Percentiles rank a stretch among this genome's conserved stretches.
These are phyloP conservation scores for Xanthoconium stramineum DNA, from an alignment of 768 basidiomycete genomes.

Conservation along the genomic window DNA sequence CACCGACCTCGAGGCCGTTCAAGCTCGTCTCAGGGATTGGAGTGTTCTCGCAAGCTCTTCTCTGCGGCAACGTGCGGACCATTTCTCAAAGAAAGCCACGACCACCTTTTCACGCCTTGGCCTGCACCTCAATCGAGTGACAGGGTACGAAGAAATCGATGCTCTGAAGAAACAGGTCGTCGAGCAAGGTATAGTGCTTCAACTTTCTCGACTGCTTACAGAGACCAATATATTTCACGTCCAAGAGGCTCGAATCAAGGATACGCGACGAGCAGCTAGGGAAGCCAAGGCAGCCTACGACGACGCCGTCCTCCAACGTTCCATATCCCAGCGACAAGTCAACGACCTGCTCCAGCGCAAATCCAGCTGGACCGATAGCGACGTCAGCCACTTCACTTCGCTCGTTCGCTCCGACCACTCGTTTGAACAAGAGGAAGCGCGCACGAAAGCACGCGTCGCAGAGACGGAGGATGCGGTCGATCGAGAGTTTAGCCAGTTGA, in stretches of 20 bases:
- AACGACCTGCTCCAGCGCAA: conserved; percentile 95
- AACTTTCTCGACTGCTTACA: not conserved
- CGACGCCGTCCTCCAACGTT: conserved; percentile 72
- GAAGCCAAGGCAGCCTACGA: conserved; percentile 76
- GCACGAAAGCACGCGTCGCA: conserved; percentile 63
- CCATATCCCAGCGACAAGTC: conserved; percentile 89
- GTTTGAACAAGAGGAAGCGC: conserved; percentile 74
- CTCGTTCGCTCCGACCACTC: conserved; percentile 90
- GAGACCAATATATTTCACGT: conserved; percentile 11
- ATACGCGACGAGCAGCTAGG: conserved; percentile 62
- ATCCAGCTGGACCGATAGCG: conserved; percentile 85
- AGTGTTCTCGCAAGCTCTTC: conserved; percentile 32
- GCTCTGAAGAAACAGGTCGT: conserved; percentile 73
- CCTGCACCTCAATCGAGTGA: conserved; percentile 75
- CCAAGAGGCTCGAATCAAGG: conserved; percentile 71
- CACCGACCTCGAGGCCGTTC: conserved; percentile 33
- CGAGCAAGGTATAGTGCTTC: conserved; percentile 63
- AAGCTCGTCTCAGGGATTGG: conserved; percentile 44
- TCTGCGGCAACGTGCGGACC: conserved; percentile 51
- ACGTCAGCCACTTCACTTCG: conserved; percentile 83
- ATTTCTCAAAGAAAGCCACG: conserved; percentile 54
- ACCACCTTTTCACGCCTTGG: conserved; percentile 72
- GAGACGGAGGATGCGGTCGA: conserved; percentile 81
- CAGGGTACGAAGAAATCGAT: conserved; percentile 92
- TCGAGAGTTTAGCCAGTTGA: conserved; percentile 80